Evolutionary conservation across 2,329 filamentous ascomycete species (phyloP).

Genomic region (Aureobasidium sp.): DNA sequence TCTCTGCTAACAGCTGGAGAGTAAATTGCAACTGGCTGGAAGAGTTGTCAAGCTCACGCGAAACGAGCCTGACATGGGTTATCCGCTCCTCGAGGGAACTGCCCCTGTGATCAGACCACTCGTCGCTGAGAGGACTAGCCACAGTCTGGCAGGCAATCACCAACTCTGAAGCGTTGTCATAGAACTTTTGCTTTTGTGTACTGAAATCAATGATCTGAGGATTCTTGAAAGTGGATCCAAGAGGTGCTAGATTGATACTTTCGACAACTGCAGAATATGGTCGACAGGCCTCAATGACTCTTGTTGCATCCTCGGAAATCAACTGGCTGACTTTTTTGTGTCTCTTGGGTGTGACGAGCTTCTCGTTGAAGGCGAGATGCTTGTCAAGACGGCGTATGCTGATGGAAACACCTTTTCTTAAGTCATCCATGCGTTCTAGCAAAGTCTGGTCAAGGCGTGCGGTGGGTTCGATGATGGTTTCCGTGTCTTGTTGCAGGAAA

Average conservation of each 20-base stretch:
- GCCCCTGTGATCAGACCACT: slow-evolving; percentile 89
- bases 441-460: slow-evolving; percentile 68
- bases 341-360: slow-evolving; percentile 68
- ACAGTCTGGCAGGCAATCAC: slow-evolving; percentile 82
- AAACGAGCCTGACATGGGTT: slow-evolving; percentile 69
- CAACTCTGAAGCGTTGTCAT: slow-evolving; percentile 88
- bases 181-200: slow-evolving; percentile 84
- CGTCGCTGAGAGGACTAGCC: slow-evolving; percentile 84
- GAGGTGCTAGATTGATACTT: slow-evolving; percentile 76
- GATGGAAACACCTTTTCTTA: slow-evolving; percentile 77
- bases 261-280: slow-evolving; percentile 87
- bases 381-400: slow-evolving; percentile 84
- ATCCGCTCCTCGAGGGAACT: slow-evolving; percentile 83
- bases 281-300: slow-evolving; percentile 80
- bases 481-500: slow-evolving; percentile 82
- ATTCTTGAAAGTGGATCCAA: slow-evolving; percentile 72
- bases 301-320: slow-evolving; percentile 69
- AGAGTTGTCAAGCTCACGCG: slow-evolving; percentile 75
- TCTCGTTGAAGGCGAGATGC: slow-evolving; percentile 68
- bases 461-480: slow-evolving; percentile 63
- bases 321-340: slow-evolving; percentile 77
- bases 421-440: slow-evolving; percentile 75
- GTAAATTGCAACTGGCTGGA: slow-evolving; percentile 84
- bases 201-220: slow-evolving; percentile 83
- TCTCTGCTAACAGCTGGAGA: slow-evolving; percentile 77